phyloP scores from a whole-genome alignment of 371 early-diverging fungal species.

The Lichtheimia ornata region DNA sequence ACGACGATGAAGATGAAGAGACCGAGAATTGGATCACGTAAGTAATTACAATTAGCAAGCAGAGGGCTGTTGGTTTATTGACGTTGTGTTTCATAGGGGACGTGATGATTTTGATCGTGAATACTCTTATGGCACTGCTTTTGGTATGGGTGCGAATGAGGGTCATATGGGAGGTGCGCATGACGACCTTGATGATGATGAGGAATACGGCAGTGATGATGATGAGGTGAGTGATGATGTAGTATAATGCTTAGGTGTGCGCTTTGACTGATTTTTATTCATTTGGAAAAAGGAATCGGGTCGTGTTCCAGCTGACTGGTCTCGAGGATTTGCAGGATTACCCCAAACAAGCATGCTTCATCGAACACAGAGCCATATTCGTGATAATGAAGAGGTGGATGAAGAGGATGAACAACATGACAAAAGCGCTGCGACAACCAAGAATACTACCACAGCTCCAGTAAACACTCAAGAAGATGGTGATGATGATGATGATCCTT shows the following conservation, averaged over 20 bases:
- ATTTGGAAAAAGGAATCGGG: constrained; percentile 14
- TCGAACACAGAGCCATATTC: constrained; percentile 29
- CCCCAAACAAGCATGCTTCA: constrained; percentile 27
- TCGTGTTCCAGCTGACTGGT: constrained; percentile 23
- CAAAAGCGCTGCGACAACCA: background rate
- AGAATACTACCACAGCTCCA: background rate
- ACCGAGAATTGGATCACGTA: constrained; percentile 38
- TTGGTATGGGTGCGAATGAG: constrained; percentile 13
- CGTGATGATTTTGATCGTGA: constrained; percentile 27
- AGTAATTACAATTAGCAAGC: background rate
- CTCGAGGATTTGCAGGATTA: constrained; percentile 24
- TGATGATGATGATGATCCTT: constrained; percentile 41
- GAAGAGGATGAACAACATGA: constrained; percentile 12
- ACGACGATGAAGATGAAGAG: constrained; percentile 33
- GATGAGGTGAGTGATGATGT: constrained; percentile 18
- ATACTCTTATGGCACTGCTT: constrained; percentile 22
- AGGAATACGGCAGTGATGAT: constrained; percentile 28
- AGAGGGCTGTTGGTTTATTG: no score
- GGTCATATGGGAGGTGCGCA: constrained; percentile 10
- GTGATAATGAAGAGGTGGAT: constrained; percentile 15
- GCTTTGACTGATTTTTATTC: background rate
- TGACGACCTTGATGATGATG: constrained; percentile 26
- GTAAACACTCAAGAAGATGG: constrained; percentile 8
- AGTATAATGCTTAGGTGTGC: background rate
- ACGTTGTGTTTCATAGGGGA: constrained; percentile 13